Percentiles rank a stretch among this genome's conserved stretches.
These are phyloP conservation scores for Kalmanozyma brasiliensis DNA, from an alignment of 1,284 basidiomycete species.

Conservation along the genomic window DNA sequence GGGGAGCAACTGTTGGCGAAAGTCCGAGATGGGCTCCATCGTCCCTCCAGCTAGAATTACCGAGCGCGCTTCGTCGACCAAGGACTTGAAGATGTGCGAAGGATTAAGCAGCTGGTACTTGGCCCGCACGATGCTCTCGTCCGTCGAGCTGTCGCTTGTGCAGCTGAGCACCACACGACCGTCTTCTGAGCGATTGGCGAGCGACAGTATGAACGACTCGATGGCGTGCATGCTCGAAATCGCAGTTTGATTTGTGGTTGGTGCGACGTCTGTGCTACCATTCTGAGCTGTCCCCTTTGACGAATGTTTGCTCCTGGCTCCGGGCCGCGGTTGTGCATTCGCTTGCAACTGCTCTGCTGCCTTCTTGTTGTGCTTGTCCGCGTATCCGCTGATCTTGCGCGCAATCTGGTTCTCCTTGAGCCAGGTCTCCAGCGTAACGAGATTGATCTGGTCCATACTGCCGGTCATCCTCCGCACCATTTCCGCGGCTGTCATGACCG, in stretches of 20 bases:
- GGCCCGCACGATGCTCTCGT: conserved; percentile 72
- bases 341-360: conserved; percentile 69
- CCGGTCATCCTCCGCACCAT: conserved; percentile 78
- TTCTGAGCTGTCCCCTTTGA: not conserved
- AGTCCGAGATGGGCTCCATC: conserved; percentile 95
- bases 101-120: conserved; percentile 97
- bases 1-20: conserved; percentile 83
- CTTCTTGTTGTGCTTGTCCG: conserved; percentile 75
- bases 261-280: not conserved
- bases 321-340: conserved; percentile 1
- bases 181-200: conserved; percentile 84
- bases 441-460: conserved; percentile 77
- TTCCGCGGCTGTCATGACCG: conserved; percentile 74
- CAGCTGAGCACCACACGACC: conserved; percentile 66
- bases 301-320: not conserved
- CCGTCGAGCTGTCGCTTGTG: not conserved
- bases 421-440: conserved; percentile 80
- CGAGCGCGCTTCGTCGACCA: conserved; percentile 81
- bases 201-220: conserved; percentile 83
- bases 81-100: conserved; percentile 82
- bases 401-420: conserved; percentile 84
- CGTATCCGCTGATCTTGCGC: conserved; percentile 78
- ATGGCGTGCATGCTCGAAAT: conserved; percentile 85
- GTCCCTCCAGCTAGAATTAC: conserved; percentile 94
- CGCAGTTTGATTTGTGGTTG: conserved; percentile 46